Percentiles rank a stretch among this genome's conserved stretches.
phyloP scores from a whole-genome alignment of 169 alveolate genomes.

The Plasmodium cynomolgi region DNA sequence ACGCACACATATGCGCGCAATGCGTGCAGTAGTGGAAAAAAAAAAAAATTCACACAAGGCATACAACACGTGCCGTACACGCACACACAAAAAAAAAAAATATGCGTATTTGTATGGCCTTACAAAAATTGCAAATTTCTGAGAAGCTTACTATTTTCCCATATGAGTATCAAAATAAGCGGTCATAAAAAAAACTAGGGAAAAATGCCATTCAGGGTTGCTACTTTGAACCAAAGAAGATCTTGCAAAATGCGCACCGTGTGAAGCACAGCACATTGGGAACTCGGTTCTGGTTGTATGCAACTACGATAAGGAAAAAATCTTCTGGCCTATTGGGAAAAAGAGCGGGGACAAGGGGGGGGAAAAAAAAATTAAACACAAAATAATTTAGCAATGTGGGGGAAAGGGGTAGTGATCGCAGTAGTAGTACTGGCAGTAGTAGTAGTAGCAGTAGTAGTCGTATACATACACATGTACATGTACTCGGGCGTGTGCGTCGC shows the following conservation, averaged over 20 bases:
- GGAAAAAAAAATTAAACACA: neutral
- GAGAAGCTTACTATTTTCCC: neutral
- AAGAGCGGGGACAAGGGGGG: neutral
- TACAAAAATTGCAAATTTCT: neutral
- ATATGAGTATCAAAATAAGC: neutral
- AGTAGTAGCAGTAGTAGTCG: neutral
- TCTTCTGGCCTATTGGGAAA: constrained; percentile 56
- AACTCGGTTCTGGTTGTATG: constrained; percentile 1
- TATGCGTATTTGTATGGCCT: neutral
- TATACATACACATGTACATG: neutral
- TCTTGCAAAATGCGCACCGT: neutral
- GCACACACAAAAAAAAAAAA: neutral
- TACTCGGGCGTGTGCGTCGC: neutral
- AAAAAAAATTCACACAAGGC: constrained; percentile 9
- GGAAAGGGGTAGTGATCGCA: neutral
- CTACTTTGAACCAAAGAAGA: neutral
- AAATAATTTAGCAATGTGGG: neutral
- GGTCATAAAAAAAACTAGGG: neutral
- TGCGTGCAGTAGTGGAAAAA: constrained; percentile 37
- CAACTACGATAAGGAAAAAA: constrained; percentile 54
- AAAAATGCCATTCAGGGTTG: neutral
- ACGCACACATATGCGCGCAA: neutral
- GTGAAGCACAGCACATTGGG: neutral
- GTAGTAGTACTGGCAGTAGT: too few species aligned
- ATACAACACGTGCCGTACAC: neutral